Conservation (phyloP, 371 early-diverging fungal genomes). For the Haplosporangium sp. region DNA sequence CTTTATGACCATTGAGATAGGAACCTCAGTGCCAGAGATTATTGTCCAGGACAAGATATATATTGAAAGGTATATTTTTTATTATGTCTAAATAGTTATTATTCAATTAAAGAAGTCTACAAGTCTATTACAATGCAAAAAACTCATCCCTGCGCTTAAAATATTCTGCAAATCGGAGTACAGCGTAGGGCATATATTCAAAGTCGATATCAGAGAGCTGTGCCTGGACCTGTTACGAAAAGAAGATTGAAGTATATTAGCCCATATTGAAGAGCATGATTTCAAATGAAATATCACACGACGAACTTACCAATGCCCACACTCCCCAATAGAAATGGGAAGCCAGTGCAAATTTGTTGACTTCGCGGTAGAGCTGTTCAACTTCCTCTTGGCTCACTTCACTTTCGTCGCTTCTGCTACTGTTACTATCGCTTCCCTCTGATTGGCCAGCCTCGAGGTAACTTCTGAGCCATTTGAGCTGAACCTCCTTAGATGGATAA, state of each 20-base stretch:
- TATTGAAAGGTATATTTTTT: neutral
- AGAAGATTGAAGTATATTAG: neutral
- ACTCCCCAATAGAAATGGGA: constrained; percentile 95
- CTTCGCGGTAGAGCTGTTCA: constrained; percentile 76
- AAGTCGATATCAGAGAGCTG: constrained; percentile 91
- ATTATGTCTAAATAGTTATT: no score
- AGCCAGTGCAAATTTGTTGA: constrained; percentile 85
- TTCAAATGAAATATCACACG: neutral
- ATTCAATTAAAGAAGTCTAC: no score
- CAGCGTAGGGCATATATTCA: constrained; percentile 93
- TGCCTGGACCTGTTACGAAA: constrained; percentile 74
- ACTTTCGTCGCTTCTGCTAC: neutral
- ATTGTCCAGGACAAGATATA: no score
- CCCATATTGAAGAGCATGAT: neutral
- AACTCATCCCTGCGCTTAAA: constrained; percentile 65
- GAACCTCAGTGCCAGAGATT: no score
- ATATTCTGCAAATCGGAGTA: constrained; percentile 84
- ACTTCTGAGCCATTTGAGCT: constrained; percentile 77
- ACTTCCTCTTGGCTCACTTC: constrained; percentile 65
- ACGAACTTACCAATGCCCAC: constrained; percentile 79
- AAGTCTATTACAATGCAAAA: constrained; percentile 38
- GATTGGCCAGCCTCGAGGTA: constrained; percentile 56
- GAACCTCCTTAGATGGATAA: constrained; percentile 81
- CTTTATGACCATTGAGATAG: no score
- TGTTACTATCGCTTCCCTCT: constrained; percentile 9